Evolutionary conservation across 2,329 filamentous ascomycete species (phyloP).

Genomic region (Penicillium sp.): DNA sequence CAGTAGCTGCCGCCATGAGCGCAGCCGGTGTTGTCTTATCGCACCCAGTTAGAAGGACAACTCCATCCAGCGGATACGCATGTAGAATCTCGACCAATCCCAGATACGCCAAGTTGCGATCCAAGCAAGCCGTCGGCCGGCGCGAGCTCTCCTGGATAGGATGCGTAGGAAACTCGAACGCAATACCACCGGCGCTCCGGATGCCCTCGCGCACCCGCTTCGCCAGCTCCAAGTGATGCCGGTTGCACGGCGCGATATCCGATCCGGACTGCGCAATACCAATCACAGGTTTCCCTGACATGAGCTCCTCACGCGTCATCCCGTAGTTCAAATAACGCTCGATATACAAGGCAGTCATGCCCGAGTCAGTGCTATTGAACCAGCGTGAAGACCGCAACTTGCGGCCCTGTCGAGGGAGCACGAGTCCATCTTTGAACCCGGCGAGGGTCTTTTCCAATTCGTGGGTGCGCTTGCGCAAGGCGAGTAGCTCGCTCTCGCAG

Average conservation of each 20-base stretch:
- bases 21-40: slow-evolving; percentile 54
- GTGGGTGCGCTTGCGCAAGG: slow-evolving; percentile 2
- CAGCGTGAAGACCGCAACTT: slow-evolving; percentile 45
- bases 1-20: slow-evolving; percentile 53
- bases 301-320: slow-evolving; percentile 50
- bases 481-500: slow-evolving; percentile 2
- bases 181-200: slow-evolving; percentile 49
- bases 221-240: slow-evolving; percentile 50
- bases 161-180: slow-evolving; percentile 53
- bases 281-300: slow-evolving; percentile 51
- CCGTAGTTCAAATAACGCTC: slow-evolving; percentile 54
- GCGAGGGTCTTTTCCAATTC: slow-evolving; percentile 4
- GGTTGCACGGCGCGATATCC: slow-evolving; percentile 52
- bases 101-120: slow-evolving; percentile 51
- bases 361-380: slow-evolving; percentile 47
- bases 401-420: slow-evolving; percentile 10
- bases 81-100: slow-evolving; percentile 50
- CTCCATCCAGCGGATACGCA: slow-evolving; percentile 51
- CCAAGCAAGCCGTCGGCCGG: slow-evolving; percentile 50
- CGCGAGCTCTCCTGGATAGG: slow-evolving; percentile 52
- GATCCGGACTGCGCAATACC: slow-evolving; percentile 54
- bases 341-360: slow-evolving; percentile 49
- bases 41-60: slow-evolving; percentile 53
- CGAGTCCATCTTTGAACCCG: not conserved
- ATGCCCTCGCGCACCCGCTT: slow-evolving; percentile 54